phyloP scores from a whole-genome alignment of 495 filamentous ascomycete species.

The Physcia stellaris region DNA sequence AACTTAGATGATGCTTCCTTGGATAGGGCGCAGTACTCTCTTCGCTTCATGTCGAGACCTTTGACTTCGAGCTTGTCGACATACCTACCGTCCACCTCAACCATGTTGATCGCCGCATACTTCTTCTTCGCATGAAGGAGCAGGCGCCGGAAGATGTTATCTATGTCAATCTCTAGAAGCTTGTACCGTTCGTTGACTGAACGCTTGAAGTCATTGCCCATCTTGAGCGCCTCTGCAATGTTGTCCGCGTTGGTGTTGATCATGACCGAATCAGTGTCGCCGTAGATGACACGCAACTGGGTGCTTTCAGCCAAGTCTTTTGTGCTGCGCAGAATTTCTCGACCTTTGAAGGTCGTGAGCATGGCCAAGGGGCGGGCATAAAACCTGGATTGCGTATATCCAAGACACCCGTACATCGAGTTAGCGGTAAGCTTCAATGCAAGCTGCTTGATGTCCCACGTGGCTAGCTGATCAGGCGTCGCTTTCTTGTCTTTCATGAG shows the following conservation, averaged over 20 bases:
- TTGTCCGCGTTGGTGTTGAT: constrained; percentile 96
- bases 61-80: constrained; percentile 95
- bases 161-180: constrained; percentile 91
- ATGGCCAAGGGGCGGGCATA: constrained; percentile 90
- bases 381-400: constrained; percentile 90
- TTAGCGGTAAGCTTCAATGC: constrained; percentile 96
- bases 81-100: constrained; percentile 77
- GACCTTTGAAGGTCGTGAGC: constrained; percentile 92
- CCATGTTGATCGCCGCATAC: constrained; percentile 92
- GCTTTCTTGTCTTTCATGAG: constrained; percentile 91
- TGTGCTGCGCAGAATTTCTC: constrained; percentile 90
- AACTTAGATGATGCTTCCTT: constrained; percentile 80
- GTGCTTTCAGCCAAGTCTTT: constrained; percentile 88
- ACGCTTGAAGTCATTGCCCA: constrained; percentile 70
- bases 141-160: constrained; percentile 90
- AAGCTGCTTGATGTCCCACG: constrained; percentile 98
- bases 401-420: constrained; percentile 98
- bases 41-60: constrained; percentile 90
- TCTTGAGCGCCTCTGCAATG: constrained; percentile 76
- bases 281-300: constrained; percentile 85
- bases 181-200: constrained; percentile 81
- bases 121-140: constrained; percentile 98
- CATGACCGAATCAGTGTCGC: constrained; percentile 99
- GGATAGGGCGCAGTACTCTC: constrained; percentile 88
- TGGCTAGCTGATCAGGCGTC: constrained; percentile 69